phyloP scores from a whole-genome alignment of 495 filamentous ascomycete genomes.

The Neurospora cerealis region DNA sequence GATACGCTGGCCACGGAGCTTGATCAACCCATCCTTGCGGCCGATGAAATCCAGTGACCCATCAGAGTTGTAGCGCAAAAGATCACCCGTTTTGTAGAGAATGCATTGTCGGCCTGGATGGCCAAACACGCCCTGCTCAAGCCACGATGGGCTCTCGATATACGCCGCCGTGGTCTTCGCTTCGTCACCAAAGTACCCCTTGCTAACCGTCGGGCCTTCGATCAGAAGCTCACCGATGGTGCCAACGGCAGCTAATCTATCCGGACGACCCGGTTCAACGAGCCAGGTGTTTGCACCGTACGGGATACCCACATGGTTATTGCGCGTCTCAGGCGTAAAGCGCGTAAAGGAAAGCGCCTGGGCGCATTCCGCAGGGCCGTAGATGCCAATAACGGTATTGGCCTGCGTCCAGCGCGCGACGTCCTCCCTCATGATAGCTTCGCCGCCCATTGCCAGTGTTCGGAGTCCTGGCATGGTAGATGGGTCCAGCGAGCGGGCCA shows the following conservation, averaged over 20 bases:
- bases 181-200: not conserved
- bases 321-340: not conserved
- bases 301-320: not conserved
- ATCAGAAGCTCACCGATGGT: constrained; percentile 38
- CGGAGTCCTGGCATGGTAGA: constrained; percentile 12
- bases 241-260: constrained; percentile 30
- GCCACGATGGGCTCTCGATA: constrained; percentile 29
- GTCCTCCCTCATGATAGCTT: constrained; percentile 14
- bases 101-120: not conserved
- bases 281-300: constrained; percentile 10
- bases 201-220: constrained; percentile 34
- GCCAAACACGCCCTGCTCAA: not conserved
- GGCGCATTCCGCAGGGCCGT: constrained; percentile 46
- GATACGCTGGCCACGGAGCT: constrained; percentile 31
- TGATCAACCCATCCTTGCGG: constrained; percentile 27
- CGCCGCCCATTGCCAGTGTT: constrained; percentile 18
- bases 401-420: constrained; percentile 11
- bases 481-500: constrained; percentile 11
- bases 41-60: constrained; percentile 42
- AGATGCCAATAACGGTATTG: constrained; percentile 41
- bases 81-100: constrained; percentile 52
- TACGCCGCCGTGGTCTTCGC: constrained; percentile 20
- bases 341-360: not conserved
- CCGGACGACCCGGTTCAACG: constrained; percentile 19
- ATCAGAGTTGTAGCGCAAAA: constrained; percentile 45